Evolutionary conservation across 768 basidiomycete species (phyloP), one percentile per base, ranked within the genome.

Genomic region (Boletus rubroflammeus): DNA sequence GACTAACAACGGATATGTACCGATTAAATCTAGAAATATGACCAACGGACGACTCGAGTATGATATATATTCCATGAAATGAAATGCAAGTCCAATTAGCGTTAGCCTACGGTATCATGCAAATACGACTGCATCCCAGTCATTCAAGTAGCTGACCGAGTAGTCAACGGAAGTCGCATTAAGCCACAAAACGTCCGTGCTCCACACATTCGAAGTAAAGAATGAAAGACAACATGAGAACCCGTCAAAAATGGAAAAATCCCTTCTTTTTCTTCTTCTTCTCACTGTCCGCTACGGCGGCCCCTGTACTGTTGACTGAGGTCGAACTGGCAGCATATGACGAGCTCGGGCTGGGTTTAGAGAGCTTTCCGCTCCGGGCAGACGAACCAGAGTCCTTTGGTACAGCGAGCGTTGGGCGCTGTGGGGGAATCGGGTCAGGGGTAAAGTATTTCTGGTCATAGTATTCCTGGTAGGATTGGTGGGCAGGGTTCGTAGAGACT

Each of bases 191-290:
- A 17, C 7, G 31, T 31, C 50, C 47, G 19, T 15, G 26, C 15
- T 46, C 35, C 50, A 35, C 39, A 46, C 10, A 34, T 35, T 39
- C 11, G 10, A 44, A 29, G 32, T 35, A 32, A 46, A 42, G 36
- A 9, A 28, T 2, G 19, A 38, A 38, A 23, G 6, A 31, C 9
- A 42, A n/a, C 8, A 46, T 3, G 8, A 38, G 17, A 21, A 43
- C 6, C 17, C 7, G 17, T 74, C 61, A 84, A 64, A 90, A 89
- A 29, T 80, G 78, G 72, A 90, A 86, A 55, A 87, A 74, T 14
- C 84, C 80, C 53, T 80, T 81, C 71, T 84, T 89, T 79, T 89
- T 91, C 75, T 87, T 86, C 76, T 88, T 86, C 69, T 88, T 82
- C 62, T 82, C 79, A 56, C 80, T 78, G 58, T 77, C 78, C 11